These are phyloP conservation scores for Xanthoconium separans DNA, from an alignment of 1,284 basidiomycete genomes.

Conservation along the genomic window DNA sequence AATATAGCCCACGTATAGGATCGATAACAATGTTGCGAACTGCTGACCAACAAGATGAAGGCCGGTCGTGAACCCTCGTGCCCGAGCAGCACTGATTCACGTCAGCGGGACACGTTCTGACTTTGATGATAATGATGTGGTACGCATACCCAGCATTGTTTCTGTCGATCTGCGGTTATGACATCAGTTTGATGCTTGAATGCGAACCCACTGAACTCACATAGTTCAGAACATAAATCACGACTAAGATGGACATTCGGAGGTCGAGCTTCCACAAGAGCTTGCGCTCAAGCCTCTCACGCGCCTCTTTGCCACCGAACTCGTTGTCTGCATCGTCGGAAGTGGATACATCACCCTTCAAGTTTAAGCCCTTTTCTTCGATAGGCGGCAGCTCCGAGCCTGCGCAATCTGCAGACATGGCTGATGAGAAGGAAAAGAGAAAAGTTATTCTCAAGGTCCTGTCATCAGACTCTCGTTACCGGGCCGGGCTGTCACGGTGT, in stretches of 20 bases:
- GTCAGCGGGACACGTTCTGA: conserved; percentile 1
- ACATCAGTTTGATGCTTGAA: conserved; percentile 1
- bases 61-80: conserved; percentile 22
- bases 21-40: conserved; percentile 69
- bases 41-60: conserved; percentile 41
- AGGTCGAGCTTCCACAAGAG: conserved; percentile 49
- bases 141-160: conserved; percentile 60
- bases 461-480: neutral
- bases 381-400: neutral
- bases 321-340: conserved; percentile 28
- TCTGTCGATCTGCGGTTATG: conserved; percentile 52
- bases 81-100: conserved; percentile 24
- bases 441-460: neutral
- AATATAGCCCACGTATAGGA: conserved; percentile 72
- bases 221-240: conserved; percentile 59
- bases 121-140: neutral
- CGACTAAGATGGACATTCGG: conserved; percentile 48
- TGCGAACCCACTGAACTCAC: conserved; percentile 25
- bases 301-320: conserved; percentile 45
- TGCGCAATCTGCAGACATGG: conserved; percentile 7
- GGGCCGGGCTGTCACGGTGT: neutral
- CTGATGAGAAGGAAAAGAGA: neutral
- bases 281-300: conserved; percentile 43
- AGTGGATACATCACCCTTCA: neutral
- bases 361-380: conserved; percentile 3